Base-by-base conservation (phyloP, 202 grass and related monocot genomes). In the Schoenoplectus tabernaemontani region DNA sequence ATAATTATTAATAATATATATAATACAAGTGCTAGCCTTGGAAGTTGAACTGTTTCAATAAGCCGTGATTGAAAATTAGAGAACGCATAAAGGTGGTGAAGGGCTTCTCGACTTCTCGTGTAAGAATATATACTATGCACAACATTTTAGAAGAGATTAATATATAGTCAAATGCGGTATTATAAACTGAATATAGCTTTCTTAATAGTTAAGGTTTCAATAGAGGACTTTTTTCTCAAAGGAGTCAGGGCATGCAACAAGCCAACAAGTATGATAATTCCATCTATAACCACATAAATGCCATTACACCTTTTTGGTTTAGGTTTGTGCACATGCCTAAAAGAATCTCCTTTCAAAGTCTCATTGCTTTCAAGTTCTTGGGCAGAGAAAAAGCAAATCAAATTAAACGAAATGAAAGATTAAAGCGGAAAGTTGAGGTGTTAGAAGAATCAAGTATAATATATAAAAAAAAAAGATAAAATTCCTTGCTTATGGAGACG, bases 321-420 rank as follows among this genome's bases (percentile, higher is more conserved):
- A 74, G 47, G 70, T 24, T 54, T 24, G 47, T 75, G 70, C 70
- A 72, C 70, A 75, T 75, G 70, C 54, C 34, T 36, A 75, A 75
- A 54, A 62, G 70, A 54, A 75, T 74, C 69, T 53, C 7, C 26
- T 54, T 54, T 75, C 16, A 53, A 68, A 68, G 64, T 68, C 43
- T 68, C 37, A 3, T 41, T 43, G 9, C 8, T 68, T 75, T 75
- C 30, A 4, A 53, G 23, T 19, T 75, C 70, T 53, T 22, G 28
- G 11, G 5, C 11, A 72, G 9, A 24, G 23, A 70, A 42, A 46
- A 72, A 30, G 11, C 5, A 16, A 7, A 32, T 30, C 43, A 75
- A 54, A 75, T 19, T 47, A 10, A 53, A 54, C 2, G 24, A n/a
- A 53, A 75, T n/a, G n/a, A 33, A 53, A 3, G 69, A 17, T 74